These are phyloP conservation scores for Eucalyptus guilfoylei DNA, from an alignment of 345 rosid genomes.

Conservation along the genomic window DNA sequence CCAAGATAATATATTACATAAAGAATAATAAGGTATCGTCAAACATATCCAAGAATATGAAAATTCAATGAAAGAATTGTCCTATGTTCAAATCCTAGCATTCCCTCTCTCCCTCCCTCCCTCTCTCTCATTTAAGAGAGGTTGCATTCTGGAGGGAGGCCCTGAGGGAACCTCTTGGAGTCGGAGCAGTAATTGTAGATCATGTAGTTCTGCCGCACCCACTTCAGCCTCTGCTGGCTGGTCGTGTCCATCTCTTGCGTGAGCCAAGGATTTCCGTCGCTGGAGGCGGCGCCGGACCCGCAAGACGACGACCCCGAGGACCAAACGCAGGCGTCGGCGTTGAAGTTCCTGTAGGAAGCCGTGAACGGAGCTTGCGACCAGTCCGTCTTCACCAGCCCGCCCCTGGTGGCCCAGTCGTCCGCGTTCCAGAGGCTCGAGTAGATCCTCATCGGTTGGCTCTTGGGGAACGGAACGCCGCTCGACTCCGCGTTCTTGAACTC, in stretches of 20 bases:
- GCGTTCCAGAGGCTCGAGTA: conserved; percentile 59
- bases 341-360: conserved; percentile 49
- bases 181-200: conserved; percentile 45
- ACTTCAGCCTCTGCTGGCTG: conserved; percentile 16
- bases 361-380: conserved; percentile 61
- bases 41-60: neutral
- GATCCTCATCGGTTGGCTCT: conserved; percentile 47
- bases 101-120: neutral
- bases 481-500: conserved; percentile 52
- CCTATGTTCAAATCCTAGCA: neutral
- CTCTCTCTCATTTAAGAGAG: neutral
- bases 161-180: conserved; percentile 39
- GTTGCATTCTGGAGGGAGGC: conserved; percentile 39
- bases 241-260: conserved; percentile 20
- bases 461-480: conserved; percentile 37
- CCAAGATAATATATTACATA: neutral
- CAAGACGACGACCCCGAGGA: conserved; percentile 25
- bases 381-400: conserved; percentile 59
- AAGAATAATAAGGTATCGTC: neutral
- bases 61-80: neutral
- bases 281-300: conserved; percentile 1
- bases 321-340: conserved; percentile 32
- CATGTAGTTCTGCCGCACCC: conserved; percentile 48
- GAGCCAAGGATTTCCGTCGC: conserved; percentile 13
- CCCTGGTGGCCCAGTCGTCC: conserved; percentile 74